Conservation (phyloP, 192 early-diverging fungal genomes). For the Powellomyces hirtus region DNA sequence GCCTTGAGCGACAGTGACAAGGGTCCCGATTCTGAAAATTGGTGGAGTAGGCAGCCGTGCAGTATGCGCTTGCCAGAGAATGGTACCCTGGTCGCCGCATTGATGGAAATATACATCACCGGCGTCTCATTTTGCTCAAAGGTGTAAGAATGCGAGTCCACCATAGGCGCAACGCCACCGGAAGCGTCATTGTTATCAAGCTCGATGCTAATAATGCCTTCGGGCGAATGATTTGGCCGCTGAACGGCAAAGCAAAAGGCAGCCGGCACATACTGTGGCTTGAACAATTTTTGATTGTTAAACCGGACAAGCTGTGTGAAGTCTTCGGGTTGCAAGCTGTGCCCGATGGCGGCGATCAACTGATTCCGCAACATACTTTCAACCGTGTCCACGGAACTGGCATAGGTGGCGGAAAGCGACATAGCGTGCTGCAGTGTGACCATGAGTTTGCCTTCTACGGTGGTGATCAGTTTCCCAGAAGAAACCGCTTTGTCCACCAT, state of each 20-base stretch:
- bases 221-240: slow-evolving; percentile 25
- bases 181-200: neutral
- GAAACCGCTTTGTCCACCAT: neutral
- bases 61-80: slow-evolving; percentile 18
- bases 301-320: slow-evolving; percentile 12
- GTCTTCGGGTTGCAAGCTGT: slow-evolving; percentile 4
- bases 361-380: slow-evolving; percentile 23
- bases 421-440: neutral
- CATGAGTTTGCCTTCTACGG: neutral
- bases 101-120: slow-evolving; percentile 9
- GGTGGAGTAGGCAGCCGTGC: slow-evolving; percentile 21
- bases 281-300: slow-evolving; percentile 20
- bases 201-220: slow-evolving; percentile 27
- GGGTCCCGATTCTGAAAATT: neutral
- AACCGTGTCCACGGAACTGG: neutral
- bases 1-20: neutral
- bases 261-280: slow-evolving; percentile 2
- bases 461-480: neutral
- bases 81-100: slow-evolving; percentile 18
- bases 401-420: neutral
- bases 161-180: neutral
- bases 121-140: neutral
- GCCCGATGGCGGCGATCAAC: slow-evolving; percentile 29
- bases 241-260: slow-evolving; percentile 26
- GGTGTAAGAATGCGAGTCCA: neutral